Conservation (phyloP, 106 monocot species). For the Allium cepa region DNA sequence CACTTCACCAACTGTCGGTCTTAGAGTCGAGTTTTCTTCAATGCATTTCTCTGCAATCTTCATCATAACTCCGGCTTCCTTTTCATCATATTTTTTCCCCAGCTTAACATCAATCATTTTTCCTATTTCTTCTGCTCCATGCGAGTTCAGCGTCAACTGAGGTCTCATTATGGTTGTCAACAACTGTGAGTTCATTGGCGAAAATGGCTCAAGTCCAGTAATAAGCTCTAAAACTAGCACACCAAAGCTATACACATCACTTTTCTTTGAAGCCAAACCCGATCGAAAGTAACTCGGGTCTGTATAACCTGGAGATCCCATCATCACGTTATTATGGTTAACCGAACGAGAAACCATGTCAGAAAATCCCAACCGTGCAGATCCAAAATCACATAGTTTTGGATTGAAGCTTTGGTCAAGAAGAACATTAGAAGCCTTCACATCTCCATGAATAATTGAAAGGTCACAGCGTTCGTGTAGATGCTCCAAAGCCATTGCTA, state of each 20-base stretch:
- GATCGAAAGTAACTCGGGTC: conserved; percentile 52
- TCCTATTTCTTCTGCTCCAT: too few species aligned
- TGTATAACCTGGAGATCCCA: conserved; percentile 48
- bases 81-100: too few species aligned
- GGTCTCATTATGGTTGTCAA: too few species aligned
- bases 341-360: conserved; percentile 12
- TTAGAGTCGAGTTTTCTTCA: too few species aligned
- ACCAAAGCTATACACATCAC: conserved; percentile 76
- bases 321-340: conserved; percentile 5
- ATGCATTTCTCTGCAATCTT: too few species aligned
- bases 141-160: too few species aligned
- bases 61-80: too few species aligned
- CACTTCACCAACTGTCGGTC: too few species aligned
- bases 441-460: conserved; percentile 60
- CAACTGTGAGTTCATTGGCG: background rate
- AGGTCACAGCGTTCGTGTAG: conserved; percentile 55
- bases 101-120: too few species aligned
- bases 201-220: conserved; percentile 29
- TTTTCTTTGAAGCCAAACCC: conserved; percentile 47
- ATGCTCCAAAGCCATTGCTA: conserved; percentile 46
- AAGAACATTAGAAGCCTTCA: conserved; percentile 71
- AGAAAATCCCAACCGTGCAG: conserved; percentile 52
- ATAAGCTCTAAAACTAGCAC: conserved; percentile 61
- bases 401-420: conserved; percentile 28
- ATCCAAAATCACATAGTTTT: conserved; percentile 82